These are phyloP conservation scores for Rubus parviflorus DNA, from an alignment of 306 rosid species.

Conservation along the genomic window DNA sequence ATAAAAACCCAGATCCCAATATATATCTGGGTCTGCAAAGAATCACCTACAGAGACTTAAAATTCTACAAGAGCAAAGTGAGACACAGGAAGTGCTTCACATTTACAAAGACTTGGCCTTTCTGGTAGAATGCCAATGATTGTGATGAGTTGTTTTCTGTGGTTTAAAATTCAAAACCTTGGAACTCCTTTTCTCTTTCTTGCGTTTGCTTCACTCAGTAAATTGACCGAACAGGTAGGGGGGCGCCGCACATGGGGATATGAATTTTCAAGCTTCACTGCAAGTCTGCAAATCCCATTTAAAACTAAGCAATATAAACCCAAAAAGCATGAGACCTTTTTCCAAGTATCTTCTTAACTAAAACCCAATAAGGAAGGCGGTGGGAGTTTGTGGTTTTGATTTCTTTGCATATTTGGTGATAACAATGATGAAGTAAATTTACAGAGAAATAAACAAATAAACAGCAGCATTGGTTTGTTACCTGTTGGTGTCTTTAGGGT, in stretches of 20 bases:
- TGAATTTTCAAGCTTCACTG: constrained; percentile 11
- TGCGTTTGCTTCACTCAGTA: constrained; percentile 21
- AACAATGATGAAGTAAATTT: neutral
- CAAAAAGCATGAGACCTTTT: constrained; percentile 8
- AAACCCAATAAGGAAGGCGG: neutral
- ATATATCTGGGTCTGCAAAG: constrained; percentile 13
- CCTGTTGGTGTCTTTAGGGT: neutral
- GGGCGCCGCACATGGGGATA: constrained; percentile 47
- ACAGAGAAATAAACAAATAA: neutral
- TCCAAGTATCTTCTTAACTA: neutral
- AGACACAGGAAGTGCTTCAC: neutral
- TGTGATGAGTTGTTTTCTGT: constrained; percentile 31
- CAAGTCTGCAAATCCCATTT: constrained; percentile 7
- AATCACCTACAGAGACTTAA: neutral
- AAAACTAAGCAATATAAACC: neutral
- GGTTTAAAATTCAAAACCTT: neutral
- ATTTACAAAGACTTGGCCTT: constrained; percentile 24
- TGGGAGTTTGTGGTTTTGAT: neutral
- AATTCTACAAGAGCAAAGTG: neutral
- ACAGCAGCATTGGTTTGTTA: constrained; percentile 8
- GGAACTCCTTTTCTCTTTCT: constrained; percentile 22
- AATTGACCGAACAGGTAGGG: constrained; percentile 31
- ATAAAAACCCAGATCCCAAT: constrained; percentile 25
- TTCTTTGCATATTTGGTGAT: neutral
- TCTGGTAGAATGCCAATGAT: constrained; percentile 35